phyloP scores from a whole-genome alignment of 495 filamentous ascomycete species.

The Copromyces sp. region DNA sequence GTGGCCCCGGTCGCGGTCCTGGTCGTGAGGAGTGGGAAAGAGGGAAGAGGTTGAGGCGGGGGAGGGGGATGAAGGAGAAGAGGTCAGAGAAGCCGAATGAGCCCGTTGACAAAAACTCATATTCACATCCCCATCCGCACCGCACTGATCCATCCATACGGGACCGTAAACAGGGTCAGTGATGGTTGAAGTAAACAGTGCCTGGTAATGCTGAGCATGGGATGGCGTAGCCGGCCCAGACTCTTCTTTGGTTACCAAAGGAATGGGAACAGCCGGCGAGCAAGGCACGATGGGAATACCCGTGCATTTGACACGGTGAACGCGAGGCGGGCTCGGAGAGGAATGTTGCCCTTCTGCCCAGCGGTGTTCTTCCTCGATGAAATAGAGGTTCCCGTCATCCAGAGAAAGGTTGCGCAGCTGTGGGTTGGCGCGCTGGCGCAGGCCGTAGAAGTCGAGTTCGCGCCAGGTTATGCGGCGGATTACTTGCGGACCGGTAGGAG shows the following conservation, averaged over 20 bases:
- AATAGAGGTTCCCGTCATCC: slow-evolving; percentile 39
- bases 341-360: slow-evolving; percentile 38
- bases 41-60: background rate
- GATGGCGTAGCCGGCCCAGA: background rate
- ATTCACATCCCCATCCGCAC: slow-evolving; percentile 36
- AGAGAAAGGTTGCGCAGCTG: slow-evolving; percentile 43
- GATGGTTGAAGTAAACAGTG: slow-evolving; percentile 1
- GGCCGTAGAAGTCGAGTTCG: slow-evolving; percentile 45
- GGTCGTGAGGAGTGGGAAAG: background rate
- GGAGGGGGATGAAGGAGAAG: background rate
- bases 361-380: slow-evolving; percentile 39
- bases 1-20: too few relatives aligned
- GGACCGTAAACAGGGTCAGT: slow-evolving; percentile 38
- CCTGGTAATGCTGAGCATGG: background rate
- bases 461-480: slow-evolving; percentile 45
- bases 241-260: background rate
- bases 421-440: slow-evolving; percentile 49
- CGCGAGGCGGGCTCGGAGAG: slow-evolving; percentile 28
- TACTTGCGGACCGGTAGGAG: slow-evolving; percentile 36
- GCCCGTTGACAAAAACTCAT: slow-evolving; percentile 26
- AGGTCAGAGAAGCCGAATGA: background rate
- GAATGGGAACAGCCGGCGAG: background rate
- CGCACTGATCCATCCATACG: slow-evolving; percentile 38
- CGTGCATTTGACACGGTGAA: slow-evolving; percentile 37
- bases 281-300: slow-evolving; percentile 41